Conservation (phyloP, 2,329 filamentous ascomycete species). For the Pseudogymnoascus sp. region DNA sequence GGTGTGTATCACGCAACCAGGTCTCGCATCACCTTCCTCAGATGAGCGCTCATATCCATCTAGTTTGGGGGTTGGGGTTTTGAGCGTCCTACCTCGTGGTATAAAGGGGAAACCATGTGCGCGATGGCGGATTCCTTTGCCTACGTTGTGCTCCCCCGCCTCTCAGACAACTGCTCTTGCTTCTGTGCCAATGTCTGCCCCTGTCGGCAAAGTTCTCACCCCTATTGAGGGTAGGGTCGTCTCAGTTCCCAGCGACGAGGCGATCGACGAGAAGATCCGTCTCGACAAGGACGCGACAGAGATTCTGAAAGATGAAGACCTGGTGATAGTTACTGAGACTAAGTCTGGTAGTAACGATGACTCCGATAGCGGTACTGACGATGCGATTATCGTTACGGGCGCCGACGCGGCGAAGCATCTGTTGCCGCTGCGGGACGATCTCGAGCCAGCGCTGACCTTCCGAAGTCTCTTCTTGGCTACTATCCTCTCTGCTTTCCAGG, state of each 20-base stretch:
- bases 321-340: conserved; percentile 20
- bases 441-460: conserved; percentile 47
- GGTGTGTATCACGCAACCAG: background rate
- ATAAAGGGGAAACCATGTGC: background rate
- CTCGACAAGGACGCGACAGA: conserved; percentile 14
- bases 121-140: background rate
- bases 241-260: conserved; percentile 27
- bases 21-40: background rate
- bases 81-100: background rate
- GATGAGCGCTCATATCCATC: background rate
- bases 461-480: conserved; percentile 47
- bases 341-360: conserved; percentile 23
- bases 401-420: conserved; percentile 45
- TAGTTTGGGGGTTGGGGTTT: background rate
- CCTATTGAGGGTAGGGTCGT: conserved; percentile 30
- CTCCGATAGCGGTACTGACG: conserved; percentile 32
- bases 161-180: conserved; percentile 11
- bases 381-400: conserved; percentile 46
- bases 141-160: background rate
- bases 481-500: conserved; percentile 45
- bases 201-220: conserved; percentile 25
- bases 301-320: conserved; percentile 18
- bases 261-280: conserved; percentile 30
- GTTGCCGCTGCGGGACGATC: conserved; percentile 47
- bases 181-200: conserved; percentile 19